Conservation (phyloP, 768 basidiomycete species). For the Tylopilus rubrobrunneus region DNA sequence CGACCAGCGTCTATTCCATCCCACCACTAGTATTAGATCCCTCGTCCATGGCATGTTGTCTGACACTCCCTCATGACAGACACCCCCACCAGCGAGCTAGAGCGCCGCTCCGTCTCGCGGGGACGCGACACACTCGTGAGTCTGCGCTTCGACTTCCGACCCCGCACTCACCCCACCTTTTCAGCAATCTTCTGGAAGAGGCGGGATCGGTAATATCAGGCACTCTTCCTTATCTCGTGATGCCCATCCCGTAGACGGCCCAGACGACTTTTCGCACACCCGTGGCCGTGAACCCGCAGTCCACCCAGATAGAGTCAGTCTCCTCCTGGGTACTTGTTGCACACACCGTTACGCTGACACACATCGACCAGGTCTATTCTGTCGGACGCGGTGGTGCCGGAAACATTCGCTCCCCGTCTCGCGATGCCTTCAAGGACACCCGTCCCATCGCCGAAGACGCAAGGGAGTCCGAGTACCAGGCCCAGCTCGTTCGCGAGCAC, state of each 20-base stretch:
- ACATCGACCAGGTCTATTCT: constrained; percentile 32
- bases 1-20: not conserved
- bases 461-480: constrained; percentile 23
- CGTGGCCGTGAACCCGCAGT: constrained; percentile 58
- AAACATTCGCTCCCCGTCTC: constrained; percentile 79
- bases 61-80: constrained; percentile 24
- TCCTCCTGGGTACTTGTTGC: not conserved
- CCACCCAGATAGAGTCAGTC: constrained; percentile 36
- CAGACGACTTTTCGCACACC: constrained; percentile 50
- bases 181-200: constrained; percentile 60
- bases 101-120: constrained; percentile 49
- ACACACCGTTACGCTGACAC: not conserved
- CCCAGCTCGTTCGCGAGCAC: constrained; percentile 21
- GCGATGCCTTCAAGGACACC: constrained; percentile 33
- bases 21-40: not conserved
- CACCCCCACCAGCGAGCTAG: constrained; percentile 12
- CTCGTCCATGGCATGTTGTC: not conserved
- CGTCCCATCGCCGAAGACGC: constrained; percentile 27
- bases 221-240: constrained; percentile 45
- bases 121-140: constrained; percentile 59
- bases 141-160: constrained; percentile 8
- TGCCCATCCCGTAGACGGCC: constrained; percentile 36
- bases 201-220: constrained; percentile 67
- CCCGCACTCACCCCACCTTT: not conserved
- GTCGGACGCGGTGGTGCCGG: constrained; percentile 81